A percentile compares a stretch with the other conserved stretches of the same genome.
Conservation (phyloP, 495 filamentous ascomycete genomes). For the Penicillium mononematosum region DNA sequence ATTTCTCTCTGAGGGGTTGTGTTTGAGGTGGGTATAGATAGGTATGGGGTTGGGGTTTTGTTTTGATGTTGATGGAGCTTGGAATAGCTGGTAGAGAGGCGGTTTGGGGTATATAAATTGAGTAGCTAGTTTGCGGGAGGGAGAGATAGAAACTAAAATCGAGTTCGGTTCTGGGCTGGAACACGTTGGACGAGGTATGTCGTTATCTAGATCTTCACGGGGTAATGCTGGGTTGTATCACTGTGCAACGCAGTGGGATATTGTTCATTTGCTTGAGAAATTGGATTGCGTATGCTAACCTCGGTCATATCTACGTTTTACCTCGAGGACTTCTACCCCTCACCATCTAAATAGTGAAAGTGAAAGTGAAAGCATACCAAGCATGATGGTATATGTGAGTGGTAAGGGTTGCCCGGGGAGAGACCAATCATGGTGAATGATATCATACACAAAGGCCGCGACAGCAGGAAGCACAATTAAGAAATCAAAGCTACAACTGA, state of each 20-base stretch:
- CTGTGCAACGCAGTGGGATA: neutral
- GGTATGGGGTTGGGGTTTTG: neutral
- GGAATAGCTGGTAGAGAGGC: neutral
- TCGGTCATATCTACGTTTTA: neutral
- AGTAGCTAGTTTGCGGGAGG: neutral
- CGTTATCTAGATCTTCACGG: constrained; percentile 2
- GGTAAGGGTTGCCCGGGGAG: neutral
- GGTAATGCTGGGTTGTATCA: neutral
- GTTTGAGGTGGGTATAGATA: neutral
- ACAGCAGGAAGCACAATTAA: constrained; percentile 1
- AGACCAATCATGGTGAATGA: neutral
- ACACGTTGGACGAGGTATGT: constrained; percentile 9
- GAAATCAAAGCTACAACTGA: neutral
- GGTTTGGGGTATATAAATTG: neutral
- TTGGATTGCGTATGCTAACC: neutral
- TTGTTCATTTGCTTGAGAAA: neutral
- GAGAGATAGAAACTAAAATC: neutral
- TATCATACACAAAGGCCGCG: neutral
- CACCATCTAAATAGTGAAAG: neutral
- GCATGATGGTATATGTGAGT: neutral
- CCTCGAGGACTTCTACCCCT: neutral
- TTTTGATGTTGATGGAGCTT: neutral
- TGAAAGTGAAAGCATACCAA: neutral
- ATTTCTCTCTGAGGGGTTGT: neutral
- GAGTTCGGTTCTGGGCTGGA: neutral